Conservation (phyloP, 2,329 filamentous ascomycete species). For the Fusarium penzigii region DNA sequence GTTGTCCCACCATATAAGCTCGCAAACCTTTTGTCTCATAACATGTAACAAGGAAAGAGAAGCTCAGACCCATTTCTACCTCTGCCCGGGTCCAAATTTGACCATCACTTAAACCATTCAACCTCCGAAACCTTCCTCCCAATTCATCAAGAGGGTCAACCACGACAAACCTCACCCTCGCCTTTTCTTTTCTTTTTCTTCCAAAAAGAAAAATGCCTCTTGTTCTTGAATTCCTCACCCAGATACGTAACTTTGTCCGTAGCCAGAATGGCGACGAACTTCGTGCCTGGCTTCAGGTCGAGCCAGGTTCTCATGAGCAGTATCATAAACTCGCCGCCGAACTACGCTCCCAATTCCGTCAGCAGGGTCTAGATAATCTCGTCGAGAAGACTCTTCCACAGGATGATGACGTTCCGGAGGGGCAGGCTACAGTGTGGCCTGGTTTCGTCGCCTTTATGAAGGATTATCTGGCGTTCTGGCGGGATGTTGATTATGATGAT, state of each 20-base stretch:
- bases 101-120: no score
- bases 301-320: constrained; percentile 66
- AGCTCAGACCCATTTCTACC: no score
- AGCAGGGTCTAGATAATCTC: constrained; percentile 58
- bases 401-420: constrained; percentile 64
- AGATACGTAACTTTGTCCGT: constrained; percentile 58
- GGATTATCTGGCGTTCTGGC: constrained; percentile 78
- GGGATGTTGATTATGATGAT: constrained; percentile 77
- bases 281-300: constrained; percentile 71
- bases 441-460: constrained; percentile 78
- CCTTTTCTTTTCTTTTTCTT: neutral
- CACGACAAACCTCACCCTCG: no score
- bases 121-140: no score
- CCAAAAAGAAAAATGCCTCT: constrained; percentile 54
- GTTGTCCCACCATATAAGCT: no score
- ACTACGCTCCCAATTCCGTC: constrained; percentile 58
- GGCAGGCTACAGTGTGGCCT: constrained; percentile 69
- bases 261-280: constrained; percentile 65
- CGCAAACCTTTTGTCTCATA: no score
- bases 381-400: constrained; percentile 66
- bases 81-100: no score
- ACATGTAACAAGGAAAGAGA: no score
- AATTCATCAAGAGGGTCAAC: no score
- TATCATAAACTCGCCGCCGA: constrained; percentile 71
- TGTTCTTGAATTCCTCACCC: constrained; percentile 66